These are phyloP conservation scores for Turritis glabra DNA, from an alignment of 345 rosid species.

Conservation along the genomic window DNA sequence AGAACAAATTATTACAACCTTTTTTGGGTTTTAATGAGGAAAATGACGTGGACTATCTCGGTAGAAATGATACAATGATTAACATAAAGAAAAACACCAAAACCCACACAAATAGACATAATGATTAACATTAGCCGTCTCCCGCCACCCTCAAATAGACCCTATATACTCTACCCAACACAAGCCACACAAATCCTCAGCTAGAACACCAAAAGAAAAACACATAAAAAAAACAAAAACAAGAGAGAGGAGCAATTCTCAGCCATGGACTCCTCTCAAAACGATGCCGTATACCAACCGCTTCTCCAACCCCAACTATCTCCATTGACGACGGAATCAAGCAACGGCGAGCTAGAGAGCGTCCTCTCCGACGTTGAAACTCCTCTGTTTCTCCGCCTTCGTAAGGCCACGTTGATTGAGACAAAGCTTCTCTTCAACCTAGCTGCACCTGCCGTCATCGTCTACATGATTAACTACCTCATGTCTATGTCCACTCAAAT, in stretches of 20 bases:
- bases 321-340: constrained; percentile 1
- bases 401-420: constrained; percentile 34
- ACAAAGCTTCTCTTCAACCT: constrained; percentile 47
- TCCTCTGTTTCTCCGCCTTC: constrained; percentile 21
- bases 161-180: background rate
- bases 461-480: constrained; percentile 57
- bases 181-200: background rate
- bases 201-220: background rate
- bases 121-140: background rate
- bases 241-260: background rate
- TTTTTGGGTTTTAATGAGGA: background rate
- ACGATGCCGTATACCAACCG: background rate
- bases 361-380: constrained; percentile 33
- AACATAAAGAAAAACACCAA: background rate
- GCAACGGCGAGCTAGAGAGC: constrained; percentile 29
- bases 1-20: background rate
- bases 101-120: too few species aligned
- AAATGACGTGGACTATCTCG: background rate
- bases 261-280: constrained; percentile 15
- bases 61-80: background rate
- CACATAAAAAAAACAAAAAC: background rate
- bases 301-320: constrained; percentile 19
- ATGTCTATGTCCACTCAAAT: constrained; percentile 65
- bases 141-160: background rate
- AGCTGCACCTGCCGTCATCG: constrained; percentile 56